These are phyloP conservation scores for Staphylotrichum tortipilum DNA, from an alignment of 495 filamentous ascomycete genomes.

Conservation along the genomic window DNA sequence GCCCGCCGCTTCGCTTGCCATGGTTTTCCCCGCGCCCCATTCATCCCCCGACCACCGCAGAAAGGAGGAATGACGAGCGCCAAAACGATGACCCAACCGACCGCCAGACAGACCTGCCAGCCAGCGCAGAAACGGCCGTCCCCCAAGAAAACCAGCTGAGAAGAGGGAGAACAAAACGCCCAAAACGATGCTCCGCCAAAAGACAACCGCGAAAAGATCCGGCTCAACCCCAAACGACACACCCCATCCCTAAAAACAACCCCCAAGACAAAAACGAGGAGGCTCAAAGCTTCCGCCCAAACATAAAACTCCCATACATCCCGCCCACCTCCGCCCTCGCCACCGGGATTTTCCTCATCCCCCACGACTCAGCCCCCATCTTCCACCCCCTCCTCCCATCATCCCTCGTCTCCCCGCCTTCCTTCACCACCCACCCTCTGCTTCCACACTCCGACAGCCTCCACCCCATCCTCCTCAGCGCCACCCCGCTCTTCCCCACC, in stretches of 20 bases:
- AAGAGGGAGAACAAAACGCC: too few species aligned
- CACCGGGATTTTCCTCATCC: slow-evolving; percentile 78
- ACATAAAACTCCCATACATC: slow-evolving; percentile 84
- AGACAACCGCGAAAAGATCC: background rate
- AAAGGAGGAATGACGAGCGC: too few species aligned
- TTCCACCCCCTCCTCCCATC: slow-evolving; percentile 64
- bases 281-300: slow-evolving; percentile 41
- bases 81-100: too few species aligned
- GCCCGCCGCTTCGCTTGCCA: slow-evolving; percentile 6
- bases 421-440: slow-evolving; percentile 58
- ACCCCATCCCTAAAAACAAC: too few species aligned
- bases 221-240: too few species aligned
- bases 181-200: background rate
- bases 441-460: slow-evolving; percentile 58
- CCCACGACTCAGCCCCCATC: slow-evolving; percentile 84
- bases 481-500: slow-evolving; percentile 41
- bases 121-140: too few species aligned
- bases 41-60: too few species aligned
- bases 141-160: too few species aligned
- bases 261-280: background rate
- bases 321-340: slow-evolving; percentile 70
- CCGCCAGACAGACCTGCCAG: too few species aligned
- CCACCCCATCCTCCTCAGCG: slow-evolving; percentile 51
- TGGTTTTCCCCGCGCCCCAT: too few species aligned
- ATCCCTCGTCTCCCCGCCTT: slow-evolving; percentile 21